These are phyloP conservation scores for Fusarium sp. DNA, from an alignment of 2,329 filamentous ascomycete genomes.

Conservation along the genomic window DNA sequence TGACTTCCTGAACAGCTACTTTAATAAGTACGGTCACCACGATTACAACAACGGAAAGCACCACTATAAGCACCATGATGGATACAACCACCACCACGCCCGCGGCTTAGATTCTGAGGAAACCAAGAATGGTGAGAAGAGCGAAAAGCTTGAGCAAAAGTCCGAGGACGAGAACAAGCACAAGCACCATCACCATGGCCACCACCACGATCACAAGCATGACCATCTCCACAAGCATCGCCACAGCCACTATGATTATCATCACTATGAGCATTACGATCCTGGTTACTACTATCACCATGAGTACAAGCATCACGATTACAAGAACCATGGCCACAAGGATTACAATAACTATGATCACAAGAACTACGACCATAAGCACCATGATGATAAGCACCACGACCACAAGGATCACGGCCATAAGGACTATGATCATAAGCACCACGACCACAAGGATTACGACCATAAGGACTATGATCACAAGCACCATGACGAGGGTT, in stretches of 20 bases:
- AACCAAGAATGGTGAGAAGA: background rate
- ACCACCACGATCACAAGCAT: conserved; percentile 14
- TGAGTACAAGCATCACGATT: background rate
- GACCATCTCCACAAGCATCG: conserved; percentile 24
- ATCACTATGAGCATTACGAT: conserved; percentile 1
- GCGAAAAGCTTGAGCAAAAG: background rate
- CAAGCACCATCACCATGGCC: conserved; percentile 7
- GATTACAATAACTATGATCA: background rate
- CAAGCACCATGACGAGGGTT: background rate
- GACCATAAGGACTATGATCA: background rate
- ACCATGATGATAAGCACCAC: background rate
- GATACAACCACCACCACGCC: conserved; percentile 4
- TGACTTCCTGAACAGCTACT: background rate
- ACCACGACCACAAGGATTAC: background rate
- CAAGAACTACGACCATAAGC: background rate
- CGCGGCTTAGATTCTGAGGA: background rate
- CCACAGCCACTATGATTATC: conserved; percentile 22
- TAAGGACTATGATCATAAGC: background rate
- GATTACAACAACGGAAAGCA: conserved; percentile 1
- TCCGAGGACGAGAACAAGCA: background rate
- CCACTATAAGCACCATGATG: conserved; percentile 13
- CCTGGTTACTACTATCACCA: background rate
- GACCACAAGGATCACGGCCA: background rate
- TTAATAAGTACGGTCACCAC: conserved; percentile 2
- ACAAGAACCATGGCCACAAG: conserved; percentile 1